phyloP scores from a whole-genome alignment of 208 protist species.

The Acanthamoeba divionensis region DNA sequence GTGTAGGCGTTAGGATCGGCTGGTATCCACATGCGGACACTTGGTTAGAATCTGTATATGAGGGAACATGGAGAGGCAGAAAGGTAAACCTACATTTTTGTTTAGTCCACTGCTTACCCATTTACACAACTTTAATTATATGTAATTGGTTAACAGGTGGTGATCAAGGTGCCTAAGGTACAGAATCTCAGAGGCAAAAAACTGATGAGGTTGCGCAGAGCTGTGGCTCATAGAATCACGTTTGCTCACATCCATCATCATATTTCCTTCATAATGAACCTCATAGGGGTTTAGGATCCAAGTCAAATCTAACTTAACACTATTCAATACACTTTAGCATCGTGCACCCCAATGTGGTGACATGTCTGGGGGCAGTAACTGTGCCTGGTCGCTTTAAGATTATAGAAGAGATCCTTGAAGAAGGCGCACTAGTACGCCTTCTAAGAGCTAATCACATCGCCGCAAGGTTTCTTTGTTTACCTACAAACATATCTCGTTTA shows the following conservation, averaged over 20 bases:
- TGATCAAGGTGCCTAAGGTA: background rate
- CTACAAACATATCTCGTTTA: background rate
- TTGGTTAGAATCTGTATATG: conserved; percentile 9
- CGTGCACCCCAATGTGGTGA: conserved; percentile 19
- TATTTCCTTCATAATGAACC: too few relatives aligned
- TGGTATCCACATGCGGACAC: background rate
- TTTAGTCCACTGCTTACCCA: background rate
- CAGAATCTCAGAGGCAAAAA: conserved; percentile 1
- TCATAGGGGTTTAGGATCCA: background rate
- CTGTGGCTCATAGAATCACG: conserved; percentile 13
- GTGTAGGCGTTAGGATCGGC: background rate
- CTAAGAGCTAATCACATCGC: background rate
- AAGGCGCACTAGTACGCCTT: background rate
- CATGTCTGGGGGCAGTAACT: conserved; percentile 4
- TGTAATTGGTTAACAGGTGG: background rate
- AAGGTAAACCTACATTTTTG: background rate
- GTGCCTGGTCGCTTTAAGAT: background rate
- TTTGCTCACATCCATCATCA: background rate
- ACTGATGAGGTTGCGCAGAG: background rate
- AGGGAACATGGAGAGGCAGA: background rate
- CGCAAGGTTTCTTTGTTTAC: background rate
- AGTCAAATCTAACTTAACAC: background rate
- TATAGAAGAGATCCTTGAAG: conserved; percentile 12
- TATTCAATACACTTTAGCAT: background rate
- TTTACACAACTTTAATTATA: background rate